These are phyloP conservation scores for Miscanthus sacchariflorus DNA, from an alignment of 202 grass and related monocot genomes.

Conservation along the genomic window DNA sequence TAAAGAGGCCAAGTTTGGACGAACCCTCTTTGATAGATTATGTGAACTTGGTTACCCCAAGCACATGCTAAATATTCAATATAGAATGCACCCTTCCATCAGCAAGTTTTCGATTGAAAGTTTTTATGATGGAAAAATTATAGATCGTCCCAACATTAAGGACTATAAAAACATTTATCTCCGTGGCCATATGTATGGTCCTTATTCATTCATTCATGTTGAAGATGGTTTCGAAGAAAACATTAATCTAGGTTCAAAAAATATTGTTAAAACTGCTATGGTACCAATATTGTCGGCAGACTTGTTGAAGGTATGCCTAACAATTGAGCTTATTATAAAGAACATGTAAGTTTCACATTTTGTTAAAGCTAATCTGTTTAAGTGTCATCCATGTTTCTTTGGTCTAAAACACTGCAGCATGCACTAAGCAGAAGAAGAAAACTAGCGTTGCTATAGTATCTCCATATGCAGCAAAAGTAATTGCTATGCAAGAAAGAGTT, in stretches of 20 bases:
- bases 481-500: conserved; percentile 38
- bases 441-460: conserved; percentile 57
- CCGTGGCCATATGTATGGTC: conserved; percentile 24
- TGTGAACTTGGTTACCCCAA: background rate
- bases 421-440: background rate
- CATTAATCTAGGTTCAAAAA: conserved; percentile 22
- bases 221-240: conserved; percentile 31
- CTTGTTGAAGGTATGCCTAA: background rate
- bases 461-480: conserved; percentile 59
- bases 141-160: conserved; percentile 49
- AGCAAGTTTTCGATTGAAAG: conserved; percentile 44
- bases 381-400: background rate
- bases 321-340: background rate
- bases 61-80: background rate
- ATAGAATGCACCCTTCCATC: conserved; percentile 9
- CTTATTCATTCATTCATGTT: conserved; percentile 66
- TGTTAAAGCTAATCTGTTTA: background rate
- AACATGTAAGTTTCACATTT: conserved; percentile 1
- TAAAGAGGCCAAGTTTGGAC: background rate
- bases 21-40: background rate
- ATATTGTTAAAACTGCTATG: background rate
- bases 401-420: conserved; percentile 26
- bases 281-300: background rate
- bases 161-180: conserved; percentile 18
- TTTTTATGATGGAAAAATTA: conserved; percentile 47